A percentile compares a stretch with the other conserved stretches of the same genome.
phyloP scores from a whole-genome alignment of 495 filamentous ascomycete species.

The Podospora pseudopauciseta region DNA sequence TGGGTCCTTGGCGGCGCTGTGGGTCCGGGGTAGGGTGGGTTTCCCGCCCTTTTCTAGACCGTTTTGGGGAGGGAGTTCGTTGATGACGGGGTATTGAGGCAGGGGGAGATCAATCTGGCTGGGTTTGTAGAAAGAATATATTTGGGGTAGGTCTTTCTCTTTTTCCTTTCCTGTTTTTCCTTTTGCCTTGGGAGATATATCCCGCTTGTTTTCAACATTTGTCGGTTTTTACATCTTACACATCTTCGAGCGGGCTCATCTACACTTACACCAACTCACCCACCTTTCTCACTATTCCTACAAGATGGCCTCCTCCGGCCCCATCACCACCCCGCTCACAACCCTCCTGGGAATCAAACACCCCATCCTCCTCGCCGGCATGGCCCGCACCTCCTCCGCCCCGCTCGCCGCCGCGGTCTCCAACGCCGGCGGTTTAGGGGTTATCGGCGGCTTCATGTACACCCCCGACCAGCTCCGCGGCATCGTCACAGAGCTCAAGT shows the following conservation, averaged over 20 bases:
- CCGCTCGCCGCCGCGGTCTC: slow-evolving; percentile 78
- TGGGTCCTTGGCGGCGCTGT: background rate
- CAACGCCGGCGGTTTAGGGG: slow-evolving; percentile 83
- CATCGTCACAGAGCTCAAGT: slow-evolving; percentile 80
- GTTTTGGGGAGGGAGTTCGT: background rate
- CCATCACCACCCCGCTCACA: slow-evolving; percentile 72
- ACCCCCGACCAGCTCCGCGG: slow-evolving; percentile 71
- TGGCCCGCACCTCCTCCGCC: slow-evolving; percentile 77
- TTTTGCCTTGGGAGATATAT: background rate
- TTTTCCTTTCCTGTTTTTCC: background rate
- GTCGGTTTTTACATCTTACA: too few relatives aligned
- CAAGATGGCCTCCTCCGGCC: slow-evolving; percentile 36
- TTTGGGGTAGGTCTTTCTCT: background rate
- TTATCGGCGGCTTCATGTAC: slow-evolving; percentile 82
- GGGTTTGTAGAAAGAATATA: background rate
- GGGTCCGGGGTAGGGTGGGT: background rate
- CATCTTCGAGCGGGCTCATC: too few relatives aligned
- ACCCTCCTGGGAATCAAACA: slow-evolving; percentile 70
- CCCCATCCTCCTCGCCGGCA: slow-evolving; percentile 83
- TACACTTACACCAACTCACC: background rate
- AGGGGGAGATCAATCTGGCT: background rate
- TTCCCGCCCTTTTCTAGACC: background rate
- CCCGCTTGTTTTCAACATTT: background rate
- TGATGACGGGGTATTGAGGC: background rate
- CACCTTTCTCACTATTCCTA: background rate